Percentiles rank a stretch among this genome's conserved stretches.
Conservation (phyloP, 257 asterid species). For the Solanum bulbocastanum region DNA sequence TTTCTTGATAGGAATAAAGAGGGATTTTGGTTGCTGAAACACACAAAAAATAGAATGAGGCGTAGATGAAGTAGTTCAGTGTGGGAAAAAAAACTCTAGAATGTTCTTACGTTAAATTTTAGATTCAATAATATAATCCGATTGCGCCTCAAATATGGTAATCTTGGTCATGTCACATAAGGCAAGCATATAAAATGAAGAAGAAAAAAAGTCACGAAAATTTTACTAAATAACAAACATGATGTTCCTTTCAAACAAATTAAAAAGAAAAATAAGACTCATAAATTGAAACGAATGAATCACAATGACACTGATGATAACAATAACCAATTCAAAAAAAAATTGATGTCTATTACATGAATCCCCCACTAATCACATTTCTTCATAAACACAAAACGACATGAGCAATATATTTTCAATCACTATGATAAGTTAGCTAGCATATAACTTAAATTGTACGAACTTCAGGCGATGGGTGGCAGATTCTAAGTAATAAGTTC, state of each 20-base stretch:
- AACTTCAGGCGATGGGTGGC: neutral
- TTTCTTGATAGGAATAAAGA: neutral
- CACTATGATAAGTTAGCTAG: neutral
- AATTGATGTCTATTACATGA: neutral
- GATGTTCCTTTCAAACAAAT: neutral
- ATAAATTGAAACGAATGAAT: neutral
- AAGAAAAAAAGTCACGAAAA: neutral
- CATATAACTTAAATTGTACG: neutral
- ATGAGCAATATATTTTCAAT: neutral
- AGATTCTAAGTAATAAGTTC: neutral
- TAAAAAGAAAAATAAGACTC: neutral
- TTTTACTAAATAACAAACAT: neutral
- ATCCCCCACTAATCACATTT: neutral
- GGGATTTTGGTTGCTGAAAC: neutral
- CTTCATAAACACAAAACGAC: neutral
- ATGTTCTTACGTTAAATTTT: neutral
- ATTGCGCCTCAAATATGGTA: neutral
- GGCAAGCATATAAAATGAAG: neutral
- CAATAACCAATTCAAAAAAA: neutral
- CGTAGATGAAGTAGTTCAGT: neutral
- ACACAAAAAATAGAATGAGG: neutral
- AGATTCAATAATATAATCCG: neutral
- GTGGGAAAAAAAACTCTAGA: neutral
- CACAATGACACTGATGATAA: neutral
- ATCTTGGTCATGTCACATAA: neutral